phyloP scores from a whole-genome alignment of 352 stramenopile species.

The Phytophthora tentaculata region DNA sequence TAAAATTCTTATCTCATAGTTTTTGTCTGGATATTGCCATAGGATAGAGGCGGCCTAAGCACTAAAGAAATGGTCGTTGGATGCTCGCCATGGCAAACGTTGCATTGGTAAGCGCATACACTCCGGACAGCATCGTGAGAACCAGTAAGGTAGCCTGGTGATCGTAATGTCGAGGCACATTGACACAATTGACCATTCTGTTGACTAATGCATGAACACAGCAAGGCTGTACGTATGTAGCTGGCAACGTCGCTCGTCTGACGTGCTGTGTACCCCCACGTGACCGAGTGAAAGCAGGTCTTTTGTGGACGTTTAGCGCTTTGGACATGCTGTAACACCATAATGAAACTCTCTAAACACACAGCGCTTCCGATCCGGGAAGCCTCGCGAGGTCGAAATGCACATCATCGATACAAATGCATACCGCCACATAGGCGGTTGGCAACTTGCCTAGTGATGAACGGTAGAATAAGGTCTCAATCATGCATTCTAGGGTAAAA shows the following conservation, averaged over 20 bases:
- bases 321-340: slow-evolving; percentile 10
- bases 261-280: neutral
- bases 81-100: too few species aligned
- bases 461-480: slow-evolving; percentile 1
- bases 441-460: neutral
- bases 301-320: neutral
- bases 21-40: too few species aligned
- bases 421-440: neutral
- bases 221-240: slow-evolving; percentile 9
- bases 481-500: too few species aligned
- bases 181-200: neutral
- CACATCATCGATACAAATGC: slow-evolving; percentile 5
- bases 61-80: neutral
- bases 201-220: too few species aligned
- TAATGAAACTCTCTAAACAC: slow-evolving; percentile 16
- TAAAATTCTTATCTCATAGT: too few species aligned
- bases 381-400: neutral
- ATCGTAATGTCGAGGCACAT: slow-evolving; percentile 6
- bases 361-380: neutral
- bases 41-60: too few species aligned
- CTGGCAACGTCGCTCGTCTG: slow-evolving; percentile 4
- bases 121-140: too few species aligned
- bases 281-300: slow-evolving; percentile 4
- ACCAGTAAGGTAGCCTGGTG: too few species aligned
- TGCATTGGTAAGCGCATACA: too few species aligned